These are phyloP conservation scores for Fusarium anthophilum DNA, from an alignment of 2,329 filamentous ascomycete species.

Conservation along the genomic window DNA sequence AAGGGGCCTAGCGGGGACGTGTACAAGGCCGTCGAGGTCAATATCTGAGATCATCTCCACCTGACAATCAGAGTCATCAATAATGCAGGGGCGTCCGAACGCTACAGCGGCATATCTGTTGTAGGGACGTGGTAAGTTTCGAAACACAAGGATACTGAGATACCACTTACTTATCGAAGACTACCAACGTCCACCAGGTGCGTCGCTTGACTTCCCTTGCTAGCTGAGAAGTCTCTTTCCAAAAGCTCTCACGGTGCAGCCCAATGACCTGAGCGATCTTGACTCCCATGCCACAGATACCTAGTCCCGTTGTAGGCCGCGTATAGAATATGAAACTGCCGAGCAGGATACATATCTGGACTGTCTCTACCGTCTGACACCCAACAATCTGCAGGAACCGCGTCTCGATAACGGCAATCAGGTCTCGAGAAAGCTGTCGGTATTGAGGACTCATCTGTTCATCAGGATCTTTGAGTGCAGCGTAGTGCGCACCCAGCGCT, in stretches of 20 bases:
- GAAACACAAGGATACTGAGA: too few relatives aligned
- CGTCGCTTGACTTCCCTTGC: rapidly evolving
- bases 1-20: rapidly evolving
- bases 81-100: not conserved
- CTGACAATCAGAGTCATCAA: not conserved
- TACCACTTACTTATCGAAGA: not conserved
- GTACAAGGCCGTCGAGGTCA: rapidly evolving
- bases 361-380: not conserved
- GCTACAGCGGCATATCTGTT: not conserved
- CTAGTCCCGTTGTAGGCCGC: rapidly evolving
- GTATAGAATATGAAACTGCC: not conserved
- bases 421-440: not conserved
- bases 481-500: not conserved
- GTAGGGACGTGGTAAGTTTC: too few relatives aligned
- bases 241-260: not conserved
- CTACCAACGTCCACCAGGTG: not conserved
- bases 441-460: not conserved
- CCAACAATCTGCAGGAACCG: not conserved
- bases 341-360: not conserved
- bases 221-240: not conserved
- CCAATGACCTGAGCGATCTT: not conserved
- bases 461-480: not conserved
- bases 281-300: not conserved
- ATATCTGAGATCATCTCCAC: not conserved
- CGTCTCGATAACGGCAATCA: not conserved